Evolutionary conservation across 306 rosid genomes (phyloP).

Genomic region (Acmispon strigosus): DNA sequence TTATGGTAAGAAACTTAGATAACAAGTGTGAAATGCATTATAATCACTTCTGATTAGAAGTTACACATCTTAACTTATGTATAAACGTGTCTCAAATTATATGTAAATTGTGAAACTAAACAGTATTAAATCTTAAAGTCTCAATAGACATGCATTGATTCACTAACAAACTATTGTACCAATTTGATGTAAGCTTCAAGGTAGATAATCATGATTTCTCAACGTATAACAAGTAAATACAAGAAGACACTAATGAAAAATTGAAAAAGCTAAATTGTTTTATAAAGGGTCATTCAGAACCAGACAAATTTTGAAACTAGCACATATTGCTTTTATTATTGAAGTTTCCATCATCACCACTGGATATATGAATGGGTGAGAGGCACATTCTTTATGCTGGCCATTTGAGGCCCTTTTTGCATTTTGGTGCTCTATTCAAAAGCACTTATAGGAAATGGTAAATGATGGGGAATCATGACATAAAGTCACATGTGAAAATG

Average conservation of each 20-base stretch:
- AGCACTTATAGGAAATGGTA: conserved; percentile 38
- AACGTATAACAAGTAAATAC: neutral
- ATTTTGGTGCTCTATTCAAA: conserved; percentile 28
- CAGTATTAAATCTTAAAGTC: neutral
- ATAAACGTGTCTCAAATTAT: too few species aligned
- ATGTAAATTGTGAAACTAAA: too few species aligned
- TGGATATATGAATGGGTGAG: neutral
- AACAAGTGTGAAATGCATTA: neutral
- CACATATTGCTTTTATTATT: conserved; percentile 11
- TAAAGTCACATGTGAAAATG: conserved; percentile 8
- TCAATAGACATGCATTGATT: too few species aligned
- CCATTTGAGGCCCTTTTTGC: conserved; percentile 14
- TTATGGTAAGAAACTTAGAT: too few species aligned
- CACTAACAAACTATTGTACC: neutral
- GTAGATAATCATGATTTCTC: neutral
- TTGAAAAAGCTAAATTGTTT: conserved; percentile 9
- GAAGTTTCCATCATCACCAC: conserved; percentile 20
- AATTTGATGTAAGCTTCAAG: conserved; percentile 4
- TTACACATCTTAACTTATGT: neutral
- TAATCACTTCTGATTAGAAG: neutral
- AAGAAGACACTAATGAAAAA: neutral
- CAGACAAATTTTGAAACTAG: conserved; percentile 1
- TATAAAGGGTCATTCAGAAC: neutral
- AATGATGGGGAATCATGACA: conserved; percentile 34
- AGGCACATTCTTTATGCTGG: conserved; percentile 13